phyloP scores from a whole-genome alignment of 164 flowering plant genomes.

The Litsea cubeba region DNA sequence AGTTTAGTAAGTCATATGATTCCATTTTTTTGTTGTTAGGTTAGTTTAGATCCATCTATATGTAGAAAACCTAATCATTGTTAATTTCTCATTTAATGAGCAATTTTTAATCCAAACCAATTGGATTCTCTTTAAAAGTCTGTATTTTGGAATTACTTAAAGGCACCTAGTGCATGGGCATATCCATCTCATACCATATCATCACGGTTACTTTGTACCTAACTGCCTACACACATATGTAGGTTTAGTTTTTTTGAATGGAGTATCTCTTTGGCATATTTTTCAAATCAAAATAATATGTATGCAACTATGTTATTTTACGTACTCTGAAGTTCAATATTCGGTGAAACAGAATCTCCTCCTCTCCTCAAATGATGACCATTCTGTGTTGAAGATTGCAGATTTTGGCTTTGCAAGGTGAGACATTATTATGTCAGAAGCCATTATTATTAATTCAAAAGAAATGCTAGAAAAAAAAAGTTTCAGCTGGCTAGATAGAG shows the following conservation, averaged over 20 bases:
- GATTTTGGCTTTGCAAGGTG: constrained; percentile 99
- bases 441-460: background rate
- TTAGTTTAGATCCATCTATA: background rate
- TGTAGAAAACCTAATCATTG: background rate
- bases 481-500: too few species aligned
- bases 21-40: background rate
- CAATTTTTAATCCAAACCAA: too few species aligned
- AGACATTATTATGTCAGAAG: background rate
- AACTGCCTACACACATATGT: background rate
- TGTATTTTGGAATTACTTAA: background rate
- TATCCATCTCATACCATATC: background rate
- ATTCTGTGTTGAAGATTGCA: constrained; percentile 83
- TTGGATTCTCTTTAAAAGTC: background rate
- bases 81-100: constrained; percentile 1
- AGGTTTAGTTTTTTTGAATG: constrained; percentile 4
- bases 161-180: background rate
- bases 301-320: constrained; percentile 9
- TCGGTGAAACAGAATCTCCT: constrained; percentile 82
- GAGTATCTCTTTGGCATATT: constrained; percentile 2
- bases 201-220: background rate
- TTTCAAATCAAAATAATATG: constrained; percentile 3
- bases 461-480: background rate
- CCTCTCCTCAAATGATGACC: constrained; percentile 56
- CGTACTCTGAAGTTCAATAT: constrained; percentile 17
- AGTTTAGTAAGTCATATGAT: background rate